Conservation (phyloP, 2,329 filamentous ascomycete genomes). For the Samsoniella hepiali region DNA sequence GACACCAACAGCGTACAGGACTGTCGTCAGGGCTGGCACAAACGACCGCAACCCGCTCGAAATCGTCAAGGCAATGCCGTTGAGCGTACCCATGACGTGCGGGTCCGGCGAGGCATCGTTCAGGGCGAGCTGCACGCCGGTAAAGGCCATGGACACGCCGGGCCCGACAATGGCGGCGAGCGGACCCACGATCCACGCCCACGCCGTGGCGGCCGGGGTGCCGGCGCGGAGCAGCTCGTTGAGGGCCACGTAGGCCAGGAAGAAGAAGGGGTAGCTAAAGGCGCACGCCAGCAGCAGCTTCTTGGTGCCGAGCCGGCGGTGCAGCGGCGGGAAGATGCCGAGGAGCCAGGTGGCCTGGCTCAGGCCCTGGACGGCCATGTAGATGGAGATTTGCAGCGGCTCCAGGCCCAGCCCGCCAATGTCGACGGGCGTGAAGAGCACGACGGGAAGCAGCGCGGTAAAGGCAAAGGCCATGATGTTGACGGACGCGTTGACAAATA, state of each 20-base stretch:
- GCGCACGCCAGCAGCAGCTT: conserved; percentile 58
- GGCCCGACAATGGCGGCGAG: conserved; percentile 51
- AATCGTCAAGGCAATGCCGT: conserved; percentile 58
- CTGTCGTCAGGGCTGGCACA: conserved; percentile 62
- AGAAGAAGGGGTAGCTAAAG: conserved; percentile 60
- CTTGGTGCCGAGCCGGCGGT: conserved; percentile 63
- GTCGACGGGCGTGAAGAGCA: conserved; percentile 59
- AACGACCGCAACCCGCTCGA: conserved; percentile 62
- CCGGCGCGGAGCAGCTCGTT: conserved; percentile 43
- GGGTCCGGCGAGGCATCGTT: conserved; percentile 70
- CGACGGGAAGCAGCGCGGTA: conserved; percentile 67
- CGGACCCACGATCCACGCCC: conserved; percentile 54
- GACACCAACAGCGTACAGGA: conserved; percentile 65
- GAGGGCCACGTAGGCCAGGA: conserved; percentile 55
- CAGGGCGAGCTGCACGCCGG: conserved; percentile 66
- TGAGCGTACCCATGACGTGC: conserved; percentile 65
- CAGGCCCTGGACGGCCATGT: conserved; percentile 62
- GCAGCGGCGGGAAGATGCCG: conserved; percentile 64
- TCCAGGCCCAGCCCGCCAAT: conserved; percentile 66
- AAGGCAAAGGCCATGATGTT: conserved; percentile 69
- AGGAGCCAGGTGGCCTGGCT: conserved; percentile 71
- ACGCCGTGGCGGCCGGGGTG: conserved; percentile 31
- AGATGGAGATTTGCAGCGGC: conserved; percentile 60
- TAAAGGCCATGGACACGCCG: conserved; percentile 67
- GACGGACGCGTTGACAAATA: conserved; percentile 63